Evolutionary conservation across 441 rosid genomes (phyloP).

Genomic region (Aquilaria agallochum): DNA sequence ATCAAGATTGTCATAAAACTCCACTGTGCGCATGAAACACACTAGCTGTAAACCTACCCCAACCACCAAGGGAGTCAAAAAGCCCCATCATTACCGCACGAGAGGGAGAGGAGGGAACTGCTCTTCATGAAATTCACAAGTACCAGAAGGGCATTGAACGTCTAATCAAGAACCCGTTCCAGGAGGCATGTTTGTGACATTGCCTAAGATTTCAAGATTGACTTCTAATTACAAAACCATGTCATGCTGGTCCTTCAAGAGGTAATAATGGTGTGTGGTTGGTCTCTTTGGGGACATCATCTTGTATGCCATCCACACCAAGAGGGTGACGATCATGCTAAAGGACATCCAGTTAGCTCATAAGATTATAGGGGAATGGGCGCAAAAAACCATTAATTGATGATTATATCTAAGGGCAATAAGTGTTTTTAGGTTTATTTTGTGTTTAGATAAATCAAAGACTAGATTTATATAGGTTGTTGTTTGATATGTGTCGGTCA

Average conservation of each 20-base stretch:
- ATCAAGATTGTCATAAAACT: too few species aligned
- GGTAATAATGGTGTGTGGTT: conserved; percentile 40
- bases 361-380: conserved; percentile 46
- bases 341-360: conserved; percentile 45
- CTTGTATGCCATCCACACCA: conserved; percentile 43
- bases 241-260: conserved; percentile 43
- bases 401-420: too few species aligned
- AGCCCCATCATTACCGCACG: conserved; percentile 67
- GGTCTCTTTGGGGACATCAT: conserved; percentile 49
- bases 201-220: conserved; percentile 69
- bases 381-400: conserved; percentile 12
- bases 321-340: conserved; percentile 48
- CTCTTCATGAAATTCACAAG: conserved; percentile 69
- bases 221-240: conserved; percentile 50
- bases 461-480: too few species aligned
- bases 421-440: too few species aligned
- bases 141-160: conserved; percentile 69
- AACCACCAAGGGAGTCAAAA: conserved; percentile 64
- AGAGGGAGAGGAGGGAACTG: conserved; percentile 31
- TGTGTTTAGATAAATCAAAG: too few species aligned
- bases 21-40: too few species aligned
- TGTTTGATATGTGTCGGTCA: too few species aligned
- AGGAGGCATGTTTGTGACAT: conserved; percentile 68
- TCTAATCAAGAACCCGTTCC: conserved; percentile 60
- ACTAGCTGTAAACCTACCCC: conserved; percentile 52